Conservation (phyloP, 805 yeast genomes). For the Monosporozyma siamensis region DNA sequence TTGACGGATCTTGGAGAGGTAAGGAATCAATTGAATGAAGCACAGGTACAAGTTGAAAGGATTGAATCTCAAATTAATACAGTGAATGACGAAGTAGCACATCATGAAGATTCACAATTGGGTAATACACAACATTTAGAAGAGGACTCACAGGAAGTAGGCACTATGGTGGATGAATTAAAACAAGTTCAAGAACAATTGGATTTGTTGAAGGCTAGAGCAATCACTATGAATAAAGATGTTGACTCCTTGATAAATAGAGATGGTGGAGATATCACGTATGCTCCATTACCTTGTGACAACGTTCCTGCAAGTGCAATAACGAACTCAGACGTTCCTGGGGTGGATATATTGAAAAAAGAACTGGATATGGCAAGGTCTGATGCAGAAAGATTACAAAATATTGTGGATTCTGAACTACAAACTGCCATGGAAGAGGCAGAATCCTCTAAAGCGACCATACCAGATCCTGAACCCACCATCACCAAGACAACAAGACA, state of each 20-base stretch:
- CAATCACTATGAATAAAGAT: neutral
- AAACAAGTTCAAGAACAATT: neutral
- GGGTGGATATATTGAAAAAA: neutral
- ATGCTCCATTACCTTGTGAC: neutral
- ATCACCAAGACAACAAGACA: no score
- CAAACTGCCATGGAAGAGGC: neutral
- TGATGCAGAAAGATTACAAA: constrained; percentile 1
- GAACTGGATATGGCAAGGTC: neutral
- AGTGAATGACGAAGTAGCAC: neutral
- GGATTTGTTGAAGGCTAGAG: neutral
- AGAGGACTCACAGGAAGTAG: neutral
- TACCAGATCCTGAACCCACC: no score
- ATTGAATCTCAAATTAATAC: neutral
- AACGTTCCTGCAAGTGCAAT: neutral
- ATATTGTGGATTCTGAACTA: neutral
- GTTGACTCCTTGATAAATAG: neutral
- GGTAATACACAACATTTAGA: neutral
- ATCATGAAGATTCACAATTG: neutral
- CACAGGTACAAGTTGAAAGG: neutral
- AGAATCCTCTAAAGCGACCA: no score
- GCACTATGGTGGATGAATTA: neutral
- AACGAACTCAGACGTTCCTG: neutral
- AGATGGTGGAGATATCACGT: neutral
- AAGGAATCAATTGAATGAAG: neutral
- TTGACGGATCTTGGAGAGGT: neutral